Conservation (phyloP, 2,329 filamentous ascomycete genomes). For the Zymoseptoria pseudotritici region DNA sequence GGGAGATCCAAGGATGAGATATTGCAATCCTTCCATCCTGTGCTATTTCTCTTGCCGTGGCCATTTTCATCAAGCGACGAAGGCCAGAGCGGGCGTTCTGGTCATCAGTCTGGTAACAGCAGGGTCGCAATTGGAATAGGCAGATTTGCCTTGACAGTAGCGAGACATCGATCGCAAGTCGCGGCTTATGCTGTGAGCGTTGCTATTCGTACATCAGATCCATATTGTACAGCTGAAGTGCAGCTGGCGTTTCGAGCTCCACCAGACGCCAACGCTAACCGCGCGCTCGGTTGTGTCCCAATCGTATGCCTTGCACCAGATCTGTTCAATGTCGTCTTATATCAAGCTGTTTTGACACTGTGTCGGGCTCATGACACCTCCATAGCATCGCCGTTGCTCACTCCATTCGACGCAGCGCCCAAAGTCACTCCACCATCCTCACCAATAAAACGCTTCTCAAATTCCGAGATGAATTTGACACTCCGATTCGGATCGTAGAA, state of each 20-base stretch:
- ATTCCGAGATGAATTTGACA: slow-evolving; percentile 82
- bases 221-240: not conserved
- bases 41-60: not conserved
- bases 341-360: not conserved
- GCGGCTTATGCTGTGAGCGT: not conserved
- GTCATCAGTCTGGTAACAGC: not conserved
- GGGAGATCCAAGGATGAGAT: slow-evolving; percentile 10
- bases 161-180: not conserved
- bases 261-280: not conserved
- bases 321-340: not conserved
- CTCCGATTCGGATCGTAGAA: slow-evolving; percentile 88
- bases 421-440: slow-evolving; percentile 76
- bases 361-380: slow-evolving; percentile 49
- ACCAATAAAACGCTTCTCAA: slow-evolving; percentile 87
- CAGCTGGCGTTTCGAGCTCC: not conserved
- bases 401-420: slow-evolving; percentile 36
- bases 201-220: not conserved
- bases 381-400: slow-evolving; percentile 45
- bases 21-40: slow-evolving; percentile 1
- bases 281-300: not conserved
- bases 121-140: not conserved
- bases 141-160: not conserved
- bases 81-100: not conserved
- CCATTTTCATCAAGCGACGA: not conserved
- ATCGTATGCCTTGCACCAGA: too few species aligned